These are phyloP conservation scores for Populus davidiana DNA, from an alignment of 345 rosid genomes.

Conservation along the genomic window DNA sequence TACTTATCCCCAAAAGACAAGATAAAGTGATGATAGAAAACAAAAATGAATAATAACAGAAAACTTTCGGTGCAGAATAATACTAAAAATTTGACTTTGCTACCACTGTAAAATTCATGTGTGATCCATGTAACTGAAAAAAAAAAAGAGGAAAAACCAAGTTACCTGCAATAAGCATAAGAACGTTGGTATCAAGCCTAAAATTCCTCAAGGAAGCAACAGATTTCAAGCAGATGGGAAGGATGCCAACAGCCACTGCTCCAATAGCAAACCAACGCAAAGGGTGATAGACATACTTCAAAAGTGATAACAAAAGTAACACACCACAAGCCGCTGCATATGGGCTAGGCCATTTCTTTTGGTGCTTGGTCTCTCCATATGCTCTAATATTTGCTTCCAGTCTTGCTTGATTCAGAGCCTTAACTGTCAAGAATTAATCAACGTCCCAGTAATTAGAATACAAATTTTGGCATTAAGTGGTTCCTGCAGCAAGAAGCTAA, in stretches of 20 bases:
- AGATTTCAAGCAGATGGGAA: slow-evolving; percentile 53
- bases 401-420: slow-evolving; percentile 76
- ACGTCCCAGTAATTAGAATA: no score
- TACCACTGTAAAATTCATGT: no score
- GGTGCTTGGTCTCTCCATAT: slow-evolving; percentile 46
- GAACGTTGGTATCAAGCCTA: slow-evolving; percentile 65
- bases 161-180: slow-evolving; percentile 73
- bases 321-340: slow-evolving; percentile 59
- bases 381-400: slow-evolving; percentile 73
- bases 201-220: slow-evolving; percentile 41
- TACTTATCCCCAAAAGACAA: no score
- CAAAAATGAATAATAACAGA: no score
- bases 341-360: slow-evolving; percentile 88
- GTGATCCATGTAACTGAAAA: not conserved
- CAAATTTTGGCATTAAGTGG: no score
- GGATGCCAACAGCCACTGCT: slow-evolving; percentile 60
- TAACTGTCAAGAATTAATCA: slow-evolving; percentile 36
- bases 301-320: slow-evolving; percentile 47
- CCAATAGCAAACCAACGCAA: slow-evolving; percentile 68
- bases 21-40: no score
- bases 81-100: accelerated
- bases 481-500: no score
- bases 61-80: no score
- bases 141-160: not conserved
- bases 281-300: slow-evolving; percentile 61